Percentiles rank a stretch among this genome's conserved stretches.
These are phyloP conservation scores for Ascochyta clinopodiicola DNA, from an alignment of 2,329 filamentous ascomycete genomes.

Conservation along the genomic window DNA sequence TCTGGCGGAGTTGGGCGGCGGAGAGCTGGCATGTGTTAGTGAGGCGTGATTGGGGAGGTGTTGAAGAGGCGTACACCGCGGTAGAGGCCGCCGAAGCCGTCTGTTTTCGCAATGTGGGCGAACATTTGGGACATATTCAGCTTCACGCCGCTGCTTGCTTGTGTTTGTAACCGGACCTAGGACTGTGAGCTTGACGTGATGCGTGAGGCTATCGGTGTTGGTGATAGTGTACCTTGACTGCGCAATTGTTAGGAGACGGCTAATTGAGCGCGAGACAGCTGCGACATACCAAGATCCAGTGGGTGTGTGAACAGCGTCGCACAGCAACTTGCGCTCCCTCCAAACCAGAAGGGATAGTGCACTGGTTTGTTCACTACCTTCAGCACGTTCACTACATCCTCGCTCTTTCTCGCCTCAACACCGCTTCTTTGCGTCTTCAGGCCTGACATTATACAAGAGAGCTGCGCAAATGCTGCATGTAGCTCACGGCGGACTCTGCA, in stretches of 20 bases:
- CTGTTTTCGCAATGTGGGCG: slow-evolving; percentile 75
- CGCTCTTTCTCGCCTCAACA: slow-evolving; percentile 48
- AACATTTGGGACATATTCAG: slow-evolving; percentile 88
- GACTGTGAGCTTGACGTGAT: slow-evolving; percentile 25
- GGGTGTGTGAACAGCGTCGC: slow-evolving; percentile 93
- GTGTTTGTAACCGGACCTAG: slow-evolving; percentile 87
- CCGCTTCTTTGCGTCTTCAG: slow-evolving; percentile 45
- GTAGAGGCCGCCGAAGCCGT: slow-evolving; percentile 84
- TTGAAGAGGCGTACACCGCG: slow-evolving; percentile 64
- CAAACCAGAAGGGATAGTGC: slow-evolving; percentile 77
- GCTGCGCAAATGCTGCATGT: slow-evolving; percentile 38
- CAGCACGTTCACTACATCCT: slow-evolving; percentile 47
- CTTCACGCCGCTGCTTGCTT: slow-evolving; percentile 68
- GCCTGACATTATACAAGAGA: slow-evolving; percentile 46
- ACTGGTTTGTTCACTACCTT: slow-evolving; percentile 47
- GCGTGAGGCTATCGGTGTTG: not conserved
- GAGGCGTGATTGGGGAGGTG: not conserved
- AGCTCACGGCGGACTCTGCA: slow-evolving; percentile 19
- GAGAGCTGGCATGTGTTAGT: slow-evolving; percentile 65
- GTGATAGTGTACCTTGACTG: slow-evolving; percentile 53
- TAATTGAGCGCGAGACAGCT: not conserved
- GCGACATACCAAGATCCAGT: slow-evolving; percentile 78
- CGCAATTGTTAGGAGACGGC: slow-evolving; percentile 36
- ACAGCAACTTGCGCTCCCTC: slow-evolving; percentile 90
- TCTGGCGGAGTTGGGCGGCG: slow-evolving; percentile 88